Base-by-base conservation (phyloP, 73 alveolate species). In the Paramecium sexaurelia region DNA sequence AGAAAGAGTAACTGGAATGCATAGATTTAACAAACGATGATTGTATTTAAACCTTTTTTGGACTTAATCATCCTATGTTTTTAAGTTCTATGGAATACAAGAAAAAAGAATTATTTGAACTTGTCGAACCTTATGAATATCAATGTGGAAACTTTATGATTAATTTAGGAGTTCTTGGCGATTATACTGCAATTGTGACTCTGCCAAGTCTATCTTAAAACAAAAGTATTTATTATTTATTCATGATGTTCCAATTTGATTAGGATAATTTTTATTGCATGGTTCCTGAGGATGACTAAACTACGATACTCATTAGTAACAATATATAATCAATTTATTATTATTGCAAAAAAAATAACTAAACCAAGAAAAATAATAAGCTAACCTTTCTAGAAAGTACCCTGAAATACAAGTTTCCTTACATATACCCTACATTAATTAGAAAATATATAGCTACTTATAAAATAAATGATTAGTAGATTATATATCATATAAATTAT, bases 241-340 rank as follows among this genome's bases (percentile, higher is more conserved):
- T 61, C n/a, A 61, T 61, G 43, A 32, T 26, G 83, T 32, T 61
- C 26, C 9, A 61, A 61, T 61, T 51, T 51, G 67, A 51, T 17
- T 7, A 8, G n/a, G 11, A 61, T 8, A 26, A 26, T 19, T 6
- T 61, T 13, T 61, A 61, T 61, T 61, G 83, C 26, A 3, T 61
- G 26, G 17, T 61, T 11, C 83, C 83, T 26, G 83, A 61, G n/a
- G 83, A 61, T 61, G 83, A 61, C 47, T 61, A 61, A 61, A 61
- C 83, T 4, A 61, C 39, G 11, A 13, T 61, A 61, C 83, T 61
- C 47, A 45, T 61, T 61, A 26, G 10, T 32, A 26, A 41, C 26
- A 32, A 61, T 61, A 29, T 61, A 11, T 32, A 32, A 61, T 10
- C 20, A 32, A 20, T 61, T 26, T 61, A 26, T 61, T 26, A 61